These are phyloP conservation scores for Rhizophora apiculata DNA, from an alignment of 345 rosid genomes.

Conservation along the genomic window DNA sequence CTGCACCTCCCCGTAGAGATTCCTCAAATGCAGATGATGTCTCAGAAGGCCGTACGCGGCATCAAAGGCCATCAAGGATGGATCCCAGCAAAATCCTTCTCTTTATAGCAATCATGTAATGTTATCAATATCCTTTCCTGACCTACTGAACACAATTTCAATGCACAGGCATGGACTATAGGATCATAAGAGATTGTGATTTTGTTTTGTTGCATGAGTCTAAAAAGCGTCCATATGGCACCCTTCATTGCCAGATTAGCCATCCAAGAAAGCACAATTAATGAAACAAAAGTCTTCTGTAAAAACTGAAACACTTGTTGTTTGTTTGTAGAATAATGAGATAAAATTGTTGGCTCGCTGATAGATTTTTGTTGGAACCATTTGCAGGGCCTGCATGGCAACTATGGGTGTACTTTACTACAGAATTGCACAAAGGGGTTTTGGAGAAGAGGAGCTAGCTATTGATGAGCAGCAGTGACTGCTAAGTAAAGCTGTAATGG, in stretches of 20 bases:
- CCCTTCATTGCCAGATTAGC: too few relatives aligned
- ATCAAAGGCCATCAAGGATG: constrained; percentile 69
- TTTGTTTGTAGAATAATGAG: too few relatives aligned
- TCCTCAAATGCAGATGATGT: constrained; percentile 58
- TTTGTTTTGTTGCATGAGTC: too few relatives aligned
- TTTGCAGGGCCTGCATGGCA: constrained; percentile 95
- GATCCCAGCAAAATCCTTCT: constrained; percentile 89
- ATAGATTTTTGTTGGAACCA: neutral
- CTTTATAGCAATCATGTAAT: constrained; percentile 85
- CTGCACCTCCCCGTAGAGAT: constrained; percentile 87
- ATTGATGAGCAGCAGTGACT: constrained; percentile 59
- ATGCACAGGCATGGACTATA: too few relatives aligned
- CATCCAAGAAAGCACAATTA: too few relatives aligned
- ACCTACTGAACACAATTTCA: too few relatives aligned
- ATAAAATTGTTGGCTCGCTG: neutral
- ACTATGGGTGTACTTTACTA: constrained; percentile 95
- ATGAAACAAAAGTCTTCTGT: too few relatives aligned
- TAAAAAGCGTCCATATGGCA: too few relatives aligned
- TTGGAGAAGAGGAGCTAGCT: constrained; percentile 44
- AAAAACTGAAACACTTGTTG: too few relatives aligned
- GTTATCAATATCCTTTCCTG: neutral
- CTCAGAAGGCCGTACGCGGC: constrained; percentile 62
- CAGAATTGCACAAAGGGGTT: constrained; percentile 78
- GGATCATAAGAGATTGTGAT: too few relatives aligned
- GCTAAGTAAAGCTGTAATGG: constrained; percentile 2